Evolutionary conservation across 805 yeast species (phyloP), one percentile per base, ranked within the genome.

Genomic region (Saccharomycopsis lassenensis): DNA sequence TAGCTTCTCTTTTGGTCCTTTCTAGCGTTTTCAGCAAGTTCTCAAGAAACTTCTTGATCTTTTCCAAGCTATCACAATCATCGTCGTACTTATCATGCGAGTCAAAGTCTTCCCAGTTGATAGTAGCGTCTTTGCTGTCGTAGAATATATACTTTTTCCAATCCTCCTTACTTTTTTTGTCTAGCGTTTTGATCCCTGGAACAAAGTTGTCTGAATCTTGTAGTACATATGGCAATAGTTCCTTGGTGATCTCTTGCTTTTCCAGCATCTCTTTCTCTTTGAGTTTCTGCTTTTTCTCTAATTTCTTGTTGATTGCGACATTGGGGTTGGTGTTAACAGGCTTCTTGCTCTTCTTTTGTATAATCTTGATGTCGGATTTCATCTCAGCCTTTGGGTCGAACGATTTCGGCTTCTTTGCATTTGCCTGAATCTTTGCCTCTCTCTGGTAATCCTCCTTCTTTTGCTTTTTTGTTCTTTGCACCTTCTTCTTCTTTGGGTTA

Each of bases 81-180:
- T 24, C 40, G 18, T 35, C 40, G 18, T 35, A 40, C n/a, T 24
- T 26, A 27, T 40, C 43, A 27, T 14, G 17, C 5, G 20, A 16
- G 6, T 40, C 37, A 12, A 22, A 40, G 3, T 31, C 34, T 3
- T 28, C 29, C 40, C 40, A 40, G 22, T 40, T 37, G 5, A 35
- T 29, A 16, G 23, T 12, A n/a, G 31, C 37, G 14, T 40, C 43
- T 24, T 40, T 36, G 17, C 43, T 28, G 18, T 40, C 43, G 19
- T 36, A 40, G 23, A 19, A 36, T 7, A 32, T 24, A 24, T 26
- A 17, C 4, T 40, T 21, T 18, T 32, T 40, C 43, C 43, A 40
- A n/a, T 31, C 31, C 4, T 28, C 25, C 20, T 33, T 37, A 18
- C 31, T 38, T 17, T 21, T 7, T 2, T 27, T 27, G 12, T 31